phyloP scores from a whole-genome alignment of 2,329 filamentous ascomycete species.

The Ceratocystiopsis sp. region DNA sequence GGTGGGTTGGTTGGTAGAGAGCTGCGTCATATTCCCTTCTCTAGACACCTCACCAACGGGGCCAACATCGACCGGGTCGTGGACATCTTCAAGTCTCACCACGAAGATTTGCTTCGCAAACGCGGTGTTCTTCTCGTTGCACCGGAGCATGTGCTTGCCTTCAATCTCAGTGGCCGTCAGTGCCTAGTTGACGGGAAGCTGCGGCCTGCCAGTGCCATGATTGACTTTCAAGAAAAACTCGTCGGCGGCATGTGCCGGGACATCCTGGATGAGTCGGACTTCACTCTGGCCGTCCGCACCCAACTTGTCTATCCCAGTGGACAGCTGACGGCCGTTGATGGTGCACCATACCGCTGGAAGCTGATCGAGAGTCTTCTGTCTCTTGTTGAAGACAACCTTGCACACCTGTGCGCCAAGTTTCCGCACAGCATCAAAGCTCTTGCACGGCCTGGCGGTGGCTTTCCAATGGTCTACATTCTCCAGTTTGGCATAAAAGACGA shows the following conservation, averaged over 20 bases:
- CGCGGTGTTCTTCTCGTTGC: constrained; percentile 40
- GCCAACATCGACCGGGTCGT: constrained; percentile 19
- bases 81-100: constrained; percentile 12
- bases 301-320: constrained; percentile 43
- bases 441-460: constrained; percentile 20
- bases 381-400: constrained; percentile 21
- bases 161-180: constrained; percentile 44
- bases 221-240: constrained; percentile 33
- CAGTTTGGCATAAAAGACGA: constrained; percentile 27
- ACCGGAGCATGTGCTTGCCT: constrained; percentile 49
- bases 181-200: constrained; percentile 29
- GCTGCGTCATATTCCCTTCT: constrained; percentile 40
- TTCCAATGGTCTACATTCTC: constrained; percentile 41
- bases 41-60: constrained; percentile 26
- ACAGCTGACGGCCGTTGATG: constrained; percentile 28
- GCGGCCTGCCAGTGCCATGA: constrained; percentile 26
- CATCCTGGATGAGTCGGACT: constrained; percentile 47
- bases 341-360: constrained; percentile 34
- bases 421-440: constrained; percentile 30
- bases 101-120: constrained; percentile 21
- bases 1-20: constrained; percentile 36
- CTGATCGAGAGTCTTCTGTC: constrained; percentile 23
- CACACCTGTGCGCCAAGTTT: constrained; percentile 20
- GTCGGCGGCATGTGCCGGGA: constrained; percentile 31
- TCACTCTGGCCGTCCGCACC: constrained; percentile 33